These are phyloP conservation scores for Brassica juncea DNA, from an alignment of 345 rosid genomes.

Conservation along the genomic window DNA sequence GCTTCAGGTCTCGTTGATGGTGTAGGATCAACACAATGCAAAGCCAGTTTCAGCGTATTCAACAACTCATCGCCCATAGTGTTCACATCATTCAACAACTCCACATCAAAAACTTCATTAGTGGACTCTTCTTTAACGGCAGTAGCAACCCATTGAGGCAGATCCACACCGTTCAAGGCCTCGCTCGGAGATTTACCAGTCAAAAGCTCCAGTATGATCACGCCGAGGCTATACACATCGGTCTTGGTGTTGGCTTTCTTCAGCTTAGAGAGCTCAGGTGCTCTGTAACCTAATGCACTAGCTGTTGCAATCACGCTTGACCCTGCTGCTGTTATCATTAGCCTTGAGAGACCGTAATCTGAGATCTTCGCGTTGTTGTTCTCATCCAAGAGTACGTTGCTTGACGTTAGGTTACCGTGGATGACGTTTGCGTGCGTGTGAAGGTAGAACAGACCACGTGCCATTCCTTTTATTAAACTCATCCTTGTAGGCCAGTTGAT, in stretches of 20 bases:
- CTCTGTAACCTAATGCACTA: conserved; percentile 80
- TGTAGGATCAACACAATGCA: conserved; percentile 93
- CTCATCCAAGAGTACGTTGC: conserved; percentile 73
- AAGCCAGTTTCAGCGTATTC: conserved; percentile 74
- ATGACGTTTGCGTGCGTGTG: conserved; percentile 69
- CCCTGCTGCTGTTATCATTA: conserved; percentile 74
- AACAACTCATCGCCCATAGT: conserved; percentile 67
- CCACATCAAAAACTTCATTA: conserved; percentile 86
- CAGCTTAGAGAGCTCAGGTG: conserved; percentile 91
- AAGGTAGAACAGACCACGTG: conserved; percentile 69
- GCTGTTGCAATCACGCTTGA: conserved; percentile 82
- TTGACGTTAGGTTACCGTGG: conserved; percentile 86
- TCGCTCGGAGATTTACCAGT: conserved; percentile 77
- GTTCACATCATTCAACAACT: conserved; percentile 54
- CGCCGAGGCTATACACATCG: conserved; percentile 88
- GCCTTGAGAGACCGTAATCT: conserved; percentile 73
- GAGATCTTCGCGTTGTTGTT: conserved; percentile 56
- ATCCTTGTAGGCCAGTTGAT: conserved; percentile 77
- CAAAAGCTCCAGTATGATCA: conserved; percentile 75
- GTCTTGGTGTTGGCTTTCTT: conserved; percentile 84
- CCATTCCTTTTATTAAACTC: conserved; percentile 65
- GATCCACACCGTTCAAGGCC: conserved; percentile 54
- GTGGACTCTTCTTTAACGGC: conserved; percentile 95
- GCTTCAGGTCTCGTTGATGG: conserved; percentile 81
- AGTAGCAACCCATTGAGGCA: conserved; percentile 98